Base-by-base conservation (phyloP, 1,284 basidiomycete genomes). In the Puccinia polysora region DNA sequence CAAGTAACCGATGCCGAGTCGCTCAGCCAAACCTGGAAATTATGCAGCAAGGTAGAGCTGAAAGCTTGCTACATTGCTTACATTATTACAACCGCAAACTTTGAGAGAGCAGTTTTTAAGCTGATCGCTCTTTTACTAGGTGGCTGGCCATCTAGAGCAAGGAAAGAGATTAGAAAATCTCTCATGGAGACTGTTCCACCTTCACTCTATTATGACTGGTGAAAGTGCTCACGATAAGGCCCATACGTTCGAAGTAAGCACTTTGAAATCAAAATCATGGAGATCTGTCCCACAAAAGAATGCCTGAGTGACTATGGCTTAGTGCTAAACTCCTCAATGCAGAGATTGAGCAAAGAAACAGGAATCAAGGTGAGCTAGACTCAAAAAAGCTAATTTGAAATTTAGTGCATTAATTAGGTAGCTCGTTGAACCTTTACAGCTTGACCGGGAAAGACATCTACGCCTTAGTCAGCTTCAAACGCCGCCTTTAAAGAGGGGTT, bases 1-100 rank as follows among this genome's bases (percentile, higher is more conserved):
- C 67, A 69, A 59, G 67, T 69, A 12, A 60, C 67, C 6, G 67
- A 69, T 50, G 67, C 14, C 23, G 67, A 69, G 45, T 69, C 67
- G 15, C 45, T 69, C 28, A 69, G 67, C 18, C 28, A 60, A 38
- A 69, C 56, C 20, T 69, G 67, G 67, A 69, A 69, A 32, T n/a
- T 69, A 23, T 69, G 67, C 34, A 69, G 40, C 55, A 69, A 69
- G 67, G 67, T 69, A 38, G n/a, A 18, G 1, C 28, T 45, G 15
- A 23, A 34, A 58, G 58, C 36, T 25, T 3, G 14, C 23, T 38
- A 10, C n/a, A 23, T 45, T 18, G 8, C 38, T 60, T 38, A 30
- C 28, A 1, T 62, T 55, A 32, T 28, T 32, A 5, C 53, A 55
- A 8, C 28, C 7, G 20, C 25, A 5, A 4, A 25, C 25, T 2